Evolutionary conservation across 208 protist genomes (phyloP).

Genomic region (Crithidia expoeki): DNA sequence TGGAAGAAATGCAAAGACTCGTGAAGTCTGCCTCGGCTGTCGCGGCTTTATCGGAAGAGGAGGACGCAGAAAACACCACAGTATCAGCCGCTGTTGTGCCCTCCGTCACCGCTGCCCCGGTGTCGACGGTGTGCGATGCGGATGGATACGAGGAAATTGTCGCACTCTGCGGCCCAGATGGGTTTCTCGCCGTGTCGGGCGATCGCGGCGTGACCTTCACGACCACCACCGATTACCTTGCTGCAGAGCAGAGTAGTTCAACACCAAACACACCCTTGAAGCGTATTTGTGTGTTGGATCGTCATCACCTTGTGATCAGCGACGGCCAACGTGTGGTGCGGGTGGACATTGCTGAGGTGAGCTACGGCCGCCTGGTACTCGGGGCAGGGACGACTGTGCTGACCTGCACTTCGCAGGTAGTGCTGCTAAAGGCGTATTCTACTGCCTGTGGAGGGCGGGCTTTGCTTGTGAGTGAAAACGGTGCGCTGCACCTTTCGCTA

Average conservation of each 20-base stretch:
- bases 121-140: slow-evolving; percentile 23
- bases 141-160: slow-evolving; percentile 49
- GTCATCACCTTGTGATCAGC: slow-evolving; percentile 25
- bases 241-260: background rate
- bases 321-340: slow-evolving; percentile 7
- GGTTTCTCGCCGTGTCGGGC: slow-evolving; percentile 67
- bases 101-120: too few species aligned
- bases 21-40: slow-evolving; percentile 15
- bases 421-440: slow-evolving; percentile 24
- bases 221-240: slow-evolving; percentile 14
- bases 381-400: slow-evolving; percentile 23
- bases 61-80: background rate
- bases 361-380: slow-evolving; percentile 18
- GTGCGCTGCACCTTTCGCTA: slow-evolving; percentile 62
- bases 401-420: slow-evolving; percentile 29
- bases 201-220: slow-evolving; percentile 71
- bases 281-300: slow-evolving; percentile 27
- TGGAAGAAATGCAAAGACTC: slow-evolving; percentile 23
- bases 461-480: slow-evolving; percentile 52
- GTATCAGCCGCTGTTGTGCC: background rate
- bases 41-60: slow-evolving; percentile 10
- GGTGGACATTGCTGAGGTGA: slow-evolving; percentile 6
- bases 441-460: slow-evolving; percentile 20
- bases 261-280: slow-evolving; percentile 1
- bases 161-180: slow-evolving; percentile 46